Percentiles rank a stretch among this genome's conserved stretches.
Evolutionary conservation across 331 rosid genomes (phyloP).

Genomic region (Telfairia occidentalis): DNA sequence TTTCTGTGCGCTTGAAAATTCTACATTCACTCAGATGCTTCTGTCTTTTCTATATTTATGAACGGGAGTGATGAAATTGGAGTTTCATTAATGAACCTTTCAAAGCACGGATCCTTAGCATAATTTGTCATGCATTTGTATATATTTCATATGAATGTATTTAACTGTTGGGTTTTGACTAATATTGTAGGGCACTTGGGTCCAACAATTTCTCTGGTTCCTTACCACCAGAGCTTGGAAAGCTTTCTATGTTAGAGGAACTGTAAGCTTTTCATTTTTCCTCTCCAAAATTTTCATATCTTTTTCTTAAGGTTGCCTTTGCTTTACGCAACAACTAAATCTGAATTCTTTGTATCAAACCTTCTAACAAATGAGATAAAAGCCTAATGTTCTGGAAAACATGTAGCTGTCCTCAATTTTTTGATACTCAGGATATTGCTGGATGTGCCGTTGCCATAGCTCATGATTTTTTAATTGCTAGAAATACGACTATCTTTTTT

Average conservation of each 20-base stretch:
- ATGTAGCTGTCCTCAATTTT: not conserved
- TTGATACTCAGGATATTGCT: not conserved
- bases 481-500: not conserved
- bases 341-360: not conserved
- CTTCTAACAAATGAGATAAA: not conserved
- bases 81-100: not conserved
- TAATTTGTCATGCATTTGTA: not conserved
- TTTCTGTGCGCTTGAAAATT: not conserved
- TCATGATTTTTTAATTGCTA: not conserved
- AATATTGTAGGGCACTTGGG: constrained; percentile 24
- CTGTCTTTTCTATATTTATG: not conserved
- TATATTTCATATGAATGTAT: not conserved
- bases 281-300: not conserved
- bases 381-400: not conserved
- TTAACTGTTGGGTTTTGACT: not conserved
- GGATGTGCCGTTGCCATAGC: not conserved
- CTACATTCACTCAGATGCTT: not conserved
- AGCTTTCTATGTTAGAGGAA: constrained; percentile 19
- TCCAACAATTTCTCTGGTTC: constrained; percentile 41
- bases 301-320: not conserved
- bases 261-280: constrained; percentile 18
- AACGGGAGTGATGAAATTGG: not conserved
- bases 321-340: not conserved
- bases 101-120: not conserved
- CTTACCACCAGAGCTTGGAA: constrained; percentile 40